These are phyloP conservation scores for Chalciporus sphaerocephalus DNA, from an alignment of 768 basidiomycete genomes.

Conservation along the genomic window DNA sequence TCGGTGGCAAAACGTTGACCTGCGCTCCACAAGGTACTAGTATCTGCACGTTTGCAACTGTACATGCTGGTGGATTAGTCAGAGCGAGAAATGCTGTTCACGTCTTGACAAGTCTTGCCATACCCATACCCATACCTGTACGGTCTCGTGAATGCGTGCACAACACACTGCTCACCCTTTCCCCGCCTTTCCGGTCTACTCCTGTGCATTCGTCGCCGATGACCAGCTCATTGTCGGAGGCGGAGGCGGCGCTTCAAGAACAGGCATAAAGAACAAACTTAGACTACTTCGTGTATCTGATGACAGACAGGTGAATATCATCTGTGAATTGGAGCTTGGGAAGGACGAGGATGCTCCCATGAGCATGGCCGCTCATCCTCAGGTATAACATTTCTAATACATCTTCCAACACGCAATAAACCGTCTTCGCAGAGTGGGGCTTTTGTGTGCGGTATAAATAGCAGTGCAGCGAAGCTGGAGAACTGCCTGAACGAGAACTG, in stretches of 20 bases:
- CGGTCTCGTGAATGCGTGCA: slow-evolving; percentile 58
- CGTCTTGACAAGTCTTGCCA: not conserved
- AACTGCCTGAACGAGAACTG: slow-evolving; percentile 81
- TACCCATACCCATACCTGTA: no score
- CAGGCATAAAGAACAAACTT: slow-evolving; percentile 92
- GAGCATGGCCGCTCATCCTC: slow-evolving; percentile 74
- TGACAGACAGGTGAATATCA: slow-evolving; percentile 48
- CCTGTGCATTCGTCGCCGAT: slow-evolving; percentile 73
- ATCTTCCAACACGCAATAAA: not conserved
- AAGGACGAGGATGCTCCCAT: slow-evolving; percentile 92
- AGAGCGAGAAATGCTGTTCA: not conserved
- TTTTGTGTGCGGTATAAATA: slow-evolving; percentile 87
- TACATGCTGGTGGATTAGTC: not conserved
- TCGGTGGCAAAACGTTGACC: not conserved
- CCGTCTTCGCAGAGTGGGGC: slow-evolving; percentile 37
- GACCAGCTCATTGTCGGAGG: slow-evolving; percentile 78
- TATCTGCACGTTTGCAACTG: not conserved
- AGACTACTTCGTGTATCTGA: slow-evolving; percentile 61
- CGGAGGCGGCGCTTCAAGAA: slow-evolving; percentile 81
- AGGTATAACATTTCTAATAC: slow-evolving; percentile 39
- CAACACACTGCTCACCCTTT: slow-evolving; percentile 75
- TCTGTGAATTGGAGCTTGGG: slow-evolving; percentile 71
- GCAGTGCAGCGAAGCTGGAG: slow-evolving; percentile 55
- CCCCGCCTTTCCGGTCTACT: slow-evolving; percentile 84
- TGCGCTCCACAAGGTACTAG: not conserved